Percentiles rank a stretch among this genome's conserved stretches.
Conservation (phyloP, 179 eudicot species). For the Carnegiea gigantea region DNA sequence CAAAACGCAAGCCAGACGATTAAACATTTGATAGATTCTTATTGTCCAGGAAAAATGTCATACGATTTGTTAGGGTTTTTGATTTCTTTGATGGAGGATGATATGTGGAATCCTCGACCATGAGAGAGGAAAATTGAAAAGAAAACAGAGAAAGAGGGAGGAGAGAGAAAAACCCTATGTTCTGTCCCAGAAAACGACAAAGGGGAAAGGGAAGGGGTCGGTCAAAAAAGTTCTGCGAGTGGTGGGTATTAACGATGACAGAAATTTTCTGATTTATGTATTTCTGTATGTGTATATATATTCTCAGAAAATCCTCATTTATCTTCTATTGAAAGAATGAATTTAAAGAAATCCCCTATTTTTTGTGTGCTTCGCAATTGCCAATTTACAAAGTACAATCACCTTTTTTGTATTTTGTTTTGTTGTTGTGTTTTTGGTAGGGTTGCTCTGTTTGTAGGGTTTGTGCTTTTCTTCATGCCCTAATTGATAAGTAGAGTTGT, state of each 20-base stretch:
- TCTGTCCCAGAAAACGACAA: not conserved
- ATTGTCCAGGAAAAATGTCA: not conserved
- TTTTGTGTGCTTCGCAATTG: not conserved
- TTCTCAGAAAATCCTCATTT: not conserved
- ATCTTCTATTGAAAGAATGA: not conserved
- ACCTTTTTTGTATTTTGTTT: not conserved
- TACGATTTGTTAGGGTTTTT: slow-evolving; percentile 3
- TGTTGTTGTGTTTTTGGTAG: not conserved
- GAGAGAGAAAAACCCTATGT: slow-evolving; percentile 19
- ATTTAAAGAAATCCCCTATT: not conserved
- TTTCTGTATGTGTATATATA: not conserved
- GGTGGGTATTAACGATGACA: not conserved
- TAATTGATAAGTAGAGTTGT: not conserved
- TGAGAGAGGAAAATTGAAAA: not conserved
- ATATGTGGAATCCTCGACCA: not conserved
- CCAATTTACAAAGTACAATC: not conserved
- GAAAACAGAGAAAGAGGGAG: not conserved
- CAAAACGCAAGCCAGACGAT: not conserved
- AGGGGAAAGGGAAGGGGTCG: not conserved
- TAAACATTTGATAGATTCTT: not conserved
- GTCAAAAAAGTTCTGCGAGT: not conserved
- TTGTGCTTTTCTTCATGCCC: not conserved
- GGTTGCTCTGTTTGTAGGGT: not conserved
- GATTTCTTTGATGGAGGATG: slow-evolving; percentile 8
- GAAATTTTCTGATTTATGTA: not conserved